Evolutionary conservation across 1,284 basidiomycete species (phyloP).

Genomic region (Papiliotrema terrestris): DNA sequence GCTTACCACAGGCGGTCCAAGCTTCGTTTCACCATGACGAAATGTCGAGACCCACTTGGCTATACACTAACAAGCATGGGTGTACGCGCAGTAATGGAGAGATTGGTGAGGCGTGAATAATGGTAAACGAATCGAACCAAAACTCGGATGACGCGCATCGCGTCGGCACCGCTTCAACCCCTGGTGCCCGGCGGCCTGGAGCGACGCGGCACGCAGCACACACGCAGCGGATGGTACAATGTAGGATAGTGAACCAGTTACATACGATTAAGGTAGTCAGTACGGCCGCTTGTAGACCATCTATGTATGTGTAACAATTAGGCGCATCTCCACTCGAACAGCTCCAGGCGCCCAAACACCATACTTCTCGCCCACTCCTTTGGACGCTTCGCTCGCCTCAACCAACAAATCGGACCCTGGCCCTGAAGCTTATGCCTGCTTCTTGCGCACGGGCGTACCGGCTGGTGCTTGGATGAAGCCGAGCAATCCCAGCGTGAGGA

Average conservation of each 20-base stretch:
- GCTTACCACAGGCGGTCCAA: conserved; percentile 3
- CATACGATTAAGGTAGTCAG: too few species aligned
- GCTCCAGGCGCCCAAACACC: too few species aligned
- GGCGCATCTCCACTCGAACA: too few species aligned
- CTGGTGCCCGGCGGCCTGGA: not conserved
- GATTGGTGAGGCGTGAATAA: not conserved
- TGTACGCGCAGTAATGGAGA: not conserved
- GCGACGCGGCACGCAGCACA: too few species aligned
- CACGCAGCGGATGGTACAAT: too few species aligned
- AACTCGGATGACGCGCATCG: not conserved
- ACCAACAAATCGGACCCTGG: not conserved
- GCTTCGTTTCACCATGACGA: conserved; percentile 1
- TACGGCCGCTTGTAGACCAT: too few species aligned
- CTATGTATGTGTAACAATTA: too few species aligned
- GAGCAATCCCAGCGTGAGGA: conserved; percentile 39
- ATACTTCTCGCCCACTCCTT: too few species aligned
- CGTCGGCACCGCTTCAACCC: not conserved
- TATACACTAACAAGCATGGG: not conserved
- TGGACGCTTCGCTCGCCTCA: too few species aligned
- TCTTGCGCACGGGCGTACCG: conserved; percentile 25
- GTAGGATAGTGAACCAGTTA: too few species aligned
- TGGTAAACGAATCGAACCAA: not conserved
- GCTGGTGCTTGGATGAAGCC: conserved; percentile 41
- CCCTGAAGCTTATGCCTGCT: conserved; percentile 4
- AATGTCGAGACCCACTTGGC: not conserved